Conservation (phyloP, 2,329 filamentous ascomycete genomes). For the Trichoderma asperellum region DNA sequence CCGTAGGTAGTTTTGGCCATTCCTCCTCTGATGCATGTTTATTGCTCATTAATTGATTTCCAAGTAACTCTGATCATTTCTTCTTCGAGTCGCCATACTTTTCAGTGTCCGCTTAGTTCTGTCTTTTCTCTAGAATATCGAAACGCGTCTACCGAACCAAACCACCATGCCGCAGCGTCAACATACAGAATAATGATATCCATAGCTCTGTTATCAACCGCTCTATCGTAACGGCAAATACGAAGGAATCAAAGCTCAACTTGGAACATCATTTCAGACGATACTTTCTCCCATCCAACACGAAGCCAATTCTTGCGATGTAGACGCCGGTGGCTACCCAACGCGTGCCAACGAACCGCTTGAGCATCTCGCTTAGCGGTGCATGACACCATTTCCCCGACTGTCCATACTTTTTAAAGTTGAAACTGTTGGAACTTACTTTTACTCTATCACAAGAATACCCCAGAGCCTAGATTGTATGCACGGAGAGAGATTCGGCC, state of each 20-base stretch:
- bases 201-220: not conserved
- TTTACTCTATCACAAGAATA: not conserved
- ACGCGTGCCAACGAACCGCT: not conserved
- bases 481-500: not conserved
- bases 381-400: not conserved
- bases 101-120: not conserved
- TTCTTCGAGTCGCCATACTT: not conserved
- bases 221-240: no score
- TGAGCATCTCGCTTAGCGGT: not conserved
- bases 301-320: not conserved
- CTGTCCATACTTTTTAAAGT: not conserved
- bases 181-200: not conserved
- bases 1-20: not conserved
- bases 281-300: not conserved
- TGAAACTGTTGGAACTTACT: not conserved
- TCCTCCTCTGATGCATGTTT: not conserved
- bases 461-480: no score
- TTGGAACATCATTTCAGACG: not conserved
- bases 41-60: not conserved
- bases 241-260: not conserved
- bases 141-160: not conserved
- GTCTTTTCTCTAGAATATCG: not conserved
- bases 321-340: not conserved
- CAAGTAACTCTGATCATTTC: not conserved
- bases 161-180: not conserved